Evolutionary conservation across 2,329 filamentous ascomycete genomes (phyloP), one percentile per base, ranked within the genome.

Genomic region (Aspergillus carbonarius): DNA sequence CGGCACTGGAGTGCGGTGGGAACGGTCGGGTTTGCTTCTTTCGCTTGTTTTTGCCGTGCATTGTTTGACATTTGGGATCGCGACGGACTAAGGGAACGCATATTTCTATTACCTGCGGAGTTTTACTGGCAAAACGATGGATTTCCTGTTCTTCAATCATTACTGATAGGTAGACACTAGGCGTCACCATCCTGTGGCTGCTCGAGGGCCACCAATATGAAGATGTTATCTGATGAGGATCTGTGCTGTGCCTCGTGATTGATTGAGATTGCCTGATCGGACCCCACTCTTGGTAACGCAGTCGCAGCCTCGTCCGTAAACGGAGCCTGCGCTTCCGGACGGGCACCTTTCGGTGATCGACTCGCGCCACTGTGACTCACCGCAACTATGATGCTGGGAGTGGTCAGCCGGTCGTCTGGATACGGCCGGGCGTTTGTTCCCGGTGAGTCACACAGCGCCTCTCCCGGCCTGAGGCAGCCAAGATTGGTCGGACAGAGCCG

Each of bases 1-100:
- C 66, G 59, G 62, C 62, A 62, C 65, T 56, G 70, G 71, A 72
- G 71, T 70, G 70, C 64, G 68, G 61, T 66, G 60, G 70, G 65
- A 65, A 68, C 64, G 67, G 70, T 65, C 60, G 62, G 70, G 63
- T 64, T 57, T 67, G 57, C 58, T 65, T 62, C 60, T 56, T 50
- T 58, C 46, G 17, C 35, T 39, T 51, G 2, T 54, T 40, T 32
- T 42, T 32, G 34, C 34, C 10, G 10, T 54, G 51, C 37, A 40
- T 54, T 40, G n/a, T 53, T 30, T 42, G 35, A 27, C 35, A 23
- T 23, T 30, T 30, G 35, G 37, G 25, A 32, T 54, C 18, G 23
- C n/a, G 35, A 44, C 13, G 51, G 51, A 37, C 37, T 52, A 25
- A 48, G 25, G 44, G 44, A 30, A 30, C 51, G 40, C 50, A 53